Conservation (phyloP, 2,329 filamentous ascomycete species). For the Alternaria ethzedia region DNA sequence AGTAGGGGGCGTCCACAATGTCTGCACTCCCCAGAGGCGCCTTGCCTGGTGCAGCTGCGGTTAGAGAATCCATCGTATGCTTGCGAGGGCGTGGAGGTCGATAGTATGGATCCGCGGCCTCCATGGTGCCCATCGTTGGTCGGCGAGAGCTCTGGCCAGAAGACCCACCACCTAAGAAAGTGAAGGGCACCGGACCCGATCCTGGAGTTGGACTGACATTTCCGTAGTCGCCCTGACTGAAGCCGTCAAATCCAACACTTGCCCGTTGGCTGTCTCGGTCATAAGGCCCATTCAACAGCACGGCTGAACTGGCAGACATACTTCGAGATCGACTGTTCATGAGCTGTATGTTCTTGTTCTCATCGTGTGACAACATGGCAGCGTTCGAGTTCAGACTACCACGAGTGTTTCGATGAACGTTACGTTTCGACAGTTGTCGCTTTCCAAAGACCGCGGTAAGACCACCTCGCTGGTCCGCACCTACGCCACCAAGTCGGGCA, state of each 20-base stretch:
- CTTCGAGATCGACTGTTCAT: conserved; percentile 63
- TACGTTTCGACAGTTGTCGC: conserved; percentile 81
- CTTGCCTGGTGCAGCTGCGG: conserved; percentile 53
- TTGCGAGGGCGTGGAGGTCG: conserved; percentile 78
- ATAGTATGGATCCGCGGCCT: conserved; percentile 78
- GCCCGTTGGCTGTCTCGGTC: conserved; percentile 50
- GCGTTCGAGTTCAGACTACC: conserved; percentile 83
- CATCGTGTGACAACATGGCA: conserved; percentile 76
- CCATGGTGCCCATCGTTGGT: conserved; percentile 46
- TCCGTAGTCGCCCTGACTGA: conserved; percentile 61
- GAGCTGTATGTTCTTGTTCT: conserved; percentile 66
- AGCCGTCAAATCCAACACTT: conserved; percentile 62
- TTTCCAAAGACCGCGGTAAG: conserved; percentile 87
- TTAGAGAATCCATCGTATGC: conserved; percentile 61
- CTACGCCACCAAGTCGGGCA: conserved; percentile 81
- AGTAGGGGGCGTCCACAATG: conserved; percentile 54
- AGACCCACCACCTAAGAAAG: conserved; percentile 63
- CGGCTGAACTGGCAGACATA: conserved; percentile 66
- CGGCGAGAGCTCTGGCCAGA: conserved; percentile 52
- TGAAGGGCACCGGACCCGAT: conserved; percentile 73
- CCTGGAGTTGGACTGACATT: conserved; percentile 73
- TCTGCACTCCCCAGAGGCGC: conserved; percentile 56
- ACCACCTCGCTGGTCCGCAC: conserved; percentile 78
- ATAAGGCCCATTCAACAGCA: conserved; percentile 62
- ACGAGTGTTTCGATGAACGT: conserved; percentile 69